A percentile compares a stretch with the other conserved stretches of the same genome.
Conservation (phyloP, 1,139 yeast genomes). For the Suhomyces ambrosiae region DNA sequence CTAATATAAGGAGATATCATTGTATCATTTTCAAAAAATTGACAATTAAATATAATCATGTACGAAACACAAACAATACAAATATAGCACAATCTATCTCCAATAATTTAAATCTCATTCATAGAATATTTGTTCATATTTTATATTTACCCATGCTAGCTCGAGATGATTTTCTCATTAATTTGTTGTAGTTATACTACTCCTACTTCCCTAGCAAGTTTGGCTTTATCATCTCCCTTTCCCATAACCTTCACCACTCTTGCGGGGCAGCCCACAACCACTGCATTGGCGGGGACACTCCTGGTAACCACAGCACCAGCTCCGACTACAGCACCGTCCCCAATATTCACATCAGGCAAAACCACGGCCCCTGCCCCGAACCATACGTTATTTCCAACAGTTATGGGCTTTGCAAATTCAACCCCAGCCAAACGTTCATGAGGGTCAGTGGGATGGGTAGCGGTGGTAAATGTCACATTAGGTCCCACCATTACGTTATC, state of each 20-base stretch:
- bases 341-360: slow-evolving; percentile 68
- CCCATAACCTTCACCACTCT: slow-evolving; percentile 40
- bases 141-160: no score
- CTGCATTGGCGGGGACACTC: slow-evolving; percentile 53
- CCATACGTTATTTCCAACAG: slow-evolving; percentile 69
- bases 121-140: no score
- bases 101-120: no score
- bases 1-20: no score
- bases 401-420: slow-evolving; percentile 58
- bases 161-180: no score
- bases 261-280: slow-evolving; percentile 66
- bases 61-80: no score
- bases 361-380: slow-evolving; percentile 57
- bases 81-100: no score
- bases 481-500: slow-evolving; percentile 65
- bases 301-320: slow-evolving; percentile 67
- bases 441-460: slow-evolving; percentile 64
- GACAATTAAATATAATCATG: no score
- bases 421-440: slow-evolving; percentile 42
- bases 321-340: slow-evolving; percentile 63
- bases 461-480: slow-evolving; percentile 59
- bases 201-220: slow-evolving; percentile 14
- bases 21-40: no score
- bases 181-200: neutral
- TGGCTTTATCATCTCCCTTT: slow-evolving; percentile 9